Percentiles rank a stretch among this genome's conserved stretches.
Evolutionary conservation across 169 alveolate genomes (phyloP).

Genomic region (Toxoplasma gondii): DNA sequence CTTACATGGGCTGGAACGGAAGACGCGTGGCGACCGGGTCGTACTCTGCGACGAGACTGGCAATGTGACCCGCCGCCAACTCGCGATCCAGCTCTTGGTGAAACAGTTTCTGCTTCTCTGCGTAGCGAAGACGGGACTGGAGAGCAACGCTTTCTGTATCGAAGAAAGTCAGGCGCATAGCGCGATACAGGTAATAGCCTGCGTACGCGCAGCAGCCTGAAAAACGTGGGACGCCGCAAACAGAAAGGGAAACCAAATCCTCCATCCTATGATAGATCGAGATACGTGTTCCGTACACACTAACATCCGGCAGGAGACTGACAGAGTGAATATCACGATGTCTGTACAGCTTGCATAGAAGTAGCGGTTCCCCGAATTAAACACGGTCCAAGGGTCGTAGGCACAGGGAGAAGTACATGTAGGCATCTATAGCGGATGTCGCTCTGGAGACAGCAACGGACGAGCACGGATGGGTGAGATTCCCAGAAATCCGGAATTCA

Average conservation of each 20-base stretch:
- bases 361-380: too few relatives aligned
- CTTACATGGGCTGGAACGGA: constrained; percentile 75
- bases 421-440: too few relatives aligned
- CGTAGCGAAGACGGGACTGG: constrained; percentile 76
- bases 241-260: not conserved
- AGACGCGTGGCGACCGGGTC: constrained; percentile 77
- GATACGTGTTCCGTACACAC: too few relatives aligned
- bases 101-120: constrained; percentile 77
- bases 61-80: constrained; percentile 72
- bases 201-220: constrained; percentile 70
- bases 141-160: constrained; percentile 74
- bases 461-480: too few relatives aligned
- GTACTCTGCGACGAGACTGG: constrained; percentile 71
- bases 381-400: too few relatives aligned
- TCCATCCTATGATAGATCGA: not conserved
- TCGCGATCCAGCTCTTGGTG: constrained; percentile 71
- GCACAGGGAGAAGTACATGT: too few relatives aligned
- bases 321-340: not conserved
- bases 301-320: not conserved
- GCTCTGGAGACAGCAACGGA: too few relatives aligned
- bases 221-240: not conserved
- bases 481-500: too few relatives aligned
- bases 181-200: constrained; percentile 72
- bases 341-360: too few relatives aligned
- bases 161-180: constrained; percentile 55